Evolutionary conservation across 2,329 filamentous ascomycete genomes (phyloP), one percentile per base, ranked within the genome.

Genomic region (Dactylellina sp.): DNA sequence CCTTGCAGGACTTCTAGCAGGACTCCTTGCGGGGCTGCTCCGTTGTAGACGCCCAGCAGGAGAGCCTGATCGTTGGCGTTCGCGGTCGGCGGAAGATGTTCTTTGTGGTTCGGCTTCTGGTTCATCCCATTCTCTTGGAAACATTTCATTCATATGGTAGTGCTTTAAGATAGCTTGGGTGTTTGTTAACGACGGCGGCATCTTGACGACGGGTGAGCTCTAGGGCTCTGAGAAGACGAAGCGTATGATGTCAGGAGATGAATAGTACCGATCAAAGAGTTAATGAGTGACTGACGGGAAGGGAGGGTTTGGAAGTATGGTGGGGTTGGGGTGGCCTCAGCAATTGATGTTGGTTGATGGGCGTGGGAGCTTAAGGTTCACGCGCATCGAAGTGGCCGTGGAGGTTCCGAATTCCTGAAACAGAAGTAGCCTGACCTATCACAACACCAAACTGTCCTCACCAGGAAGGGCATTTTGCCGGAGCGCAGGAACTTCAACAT

Each of bases 91-190:
- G 2, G 68, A 46, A 12, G 56, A 28, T 25, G 49, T 40, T 22
- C 62, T 56, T 56, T 56, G 42, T 9, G 55, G 47, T 24, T 60
- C 70, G 32, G 55, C 35, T 52, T 75, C 71, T 7, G 56, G 78
- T 59, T 79, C 77, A 1, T 77, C 76, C 78, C 78, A 79, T 40
- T 76, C 42, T 22, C 61, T 56, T n/a, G 78, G 78, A 59, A 77
- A 79, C 32, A 77, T 76, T 28, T 78, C 76, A 28, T 78, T 76
- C 32, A 79, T 76, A 4, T 76, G 76, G 49, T 79, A 79, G 62
- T 78, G 66, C 60, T 77, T 79, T 4, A 78, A 71, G n/a, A 79
- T 71, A n/a, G 77, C 75, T 20, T 77, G 75, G 63, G 78, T 77
- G 35, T 66, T 71, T 50, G 56, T 70, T 37, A 44, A 52, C 9